Conservation (phyloP, 2,329 filamentous ascomycete species). For the Chaetomiaceae sp. region DNA sequence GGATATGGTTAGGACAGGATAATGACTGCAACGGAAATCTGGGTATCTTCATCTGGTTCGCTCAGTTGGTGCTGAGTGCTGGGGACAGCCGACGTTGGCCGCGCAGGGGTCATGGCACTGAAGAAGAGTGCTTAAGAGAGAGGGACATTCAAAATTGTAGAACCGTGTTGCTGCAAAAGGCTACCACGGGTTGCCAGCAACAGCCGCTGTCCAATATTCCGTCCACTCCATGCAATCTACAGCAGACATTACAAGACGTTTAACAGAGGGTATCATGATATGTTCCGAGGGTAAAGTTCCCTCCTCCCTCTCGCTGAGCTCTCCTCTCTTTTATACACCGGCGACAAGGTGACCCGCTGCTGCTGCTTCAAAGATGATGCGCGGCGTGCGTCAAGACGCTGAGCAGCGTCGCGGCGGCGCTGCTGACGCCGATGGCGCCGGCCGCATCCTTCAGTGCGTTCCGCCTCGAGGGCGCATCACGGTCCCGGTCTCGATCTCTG, state of each 20-base stretch:
- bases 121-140: too few species aligned
- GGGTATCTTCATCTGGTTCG: neutral
- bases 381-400: slow-evolving; percentile 54
- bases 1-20: neutral
- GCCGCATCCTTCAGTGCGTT: slow-evolving; percentile 49
- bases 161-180: too few species aligned
- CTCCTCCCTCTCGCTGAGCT: neutral
- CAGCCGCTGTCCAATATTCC: neutral
- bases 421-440: slow-evolving; percentile 53
- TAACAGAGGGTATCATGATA: neutral
- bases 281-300: neutral
- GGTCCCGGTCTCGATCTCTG: neutral
- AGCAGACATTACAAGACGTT: neutral
- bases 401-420: slow-evolving; percentile 53
- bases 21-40: slow-evolving; percentile 4
- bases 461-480: slow-evolving; percentile 31
- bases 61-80: neutral
- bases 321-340: neutral
- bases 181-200: too few species aligned
- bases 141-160: neutral
- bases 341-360: neutral
- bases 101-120: too few species aligned
- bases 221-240: neutral
- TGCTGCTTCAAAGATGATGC: slow-evolving; percentile 21
- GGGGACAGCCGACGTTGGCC: neutral